Base-by-base conservation (phyloP, 495 filamentous ascomycete genomes). In the Aspergillus nanangensis region DNA sequence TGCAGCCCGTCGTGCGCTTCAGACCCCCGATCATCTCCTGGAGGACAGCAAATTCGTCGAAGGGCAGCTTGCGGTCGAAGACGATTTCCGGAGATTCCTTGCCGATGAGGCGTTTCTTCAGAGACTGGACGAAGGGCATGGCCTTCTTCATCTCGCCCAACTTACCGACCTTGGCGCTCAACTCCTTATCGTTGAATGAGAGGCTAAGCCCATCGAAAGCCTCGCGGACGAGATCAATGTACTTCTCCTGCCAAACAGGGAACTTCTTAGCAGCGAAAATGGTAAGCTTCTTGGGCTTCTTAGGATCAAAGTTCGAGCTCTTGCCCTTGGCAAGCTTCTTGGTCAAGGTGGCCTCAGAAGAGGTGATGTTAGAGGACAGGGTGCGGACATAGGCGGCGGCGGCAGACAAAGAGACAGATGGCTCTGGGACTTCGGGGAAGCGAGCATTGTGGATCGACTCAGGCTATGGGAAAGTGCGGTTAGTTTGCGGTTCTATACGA, bases 101-200 rank as follows among this genome's bases (percentile, higher is more conserved):
- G 32, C 77, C 80, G 35, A 84, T 63, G 19, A 98, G 75, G 15
- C 87, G 77, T 56, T 79, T 84, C 83, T 96, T 96, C 39, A 98
- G 67, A 1, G 58, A 67, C 65, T 97, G 90, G 4, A 97, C 82
- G 57, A 96, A 98, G 4, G 94, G 94, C 93, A 97, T 97, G 20
- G 88, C 92, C 67, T 92, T 89, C 80, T 98, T 98, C 78, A 86
- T 88, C 67, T 96, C 92, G 21, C 79, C 76, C 57, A 93, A 78
- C 70, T 90, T 90, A 55, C 76, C 78, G 17, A 92, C 77, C 56
- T 82, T 78, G 40, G 77, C 77, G 55, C 79, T 87, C 15, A 96
- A 69, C 43, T 78, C 79, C 71, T 93, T 94, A 57, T 95, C 88
- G 50, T 94, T 81, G 53, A 86, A 61, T 18, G 59, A 61, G 47